Evolutionary conservation across 352 stramenopile species (phyloP), one percentile per base, ranked within the genome.

Genomic region (Phytophthora tubulina): DNA sequence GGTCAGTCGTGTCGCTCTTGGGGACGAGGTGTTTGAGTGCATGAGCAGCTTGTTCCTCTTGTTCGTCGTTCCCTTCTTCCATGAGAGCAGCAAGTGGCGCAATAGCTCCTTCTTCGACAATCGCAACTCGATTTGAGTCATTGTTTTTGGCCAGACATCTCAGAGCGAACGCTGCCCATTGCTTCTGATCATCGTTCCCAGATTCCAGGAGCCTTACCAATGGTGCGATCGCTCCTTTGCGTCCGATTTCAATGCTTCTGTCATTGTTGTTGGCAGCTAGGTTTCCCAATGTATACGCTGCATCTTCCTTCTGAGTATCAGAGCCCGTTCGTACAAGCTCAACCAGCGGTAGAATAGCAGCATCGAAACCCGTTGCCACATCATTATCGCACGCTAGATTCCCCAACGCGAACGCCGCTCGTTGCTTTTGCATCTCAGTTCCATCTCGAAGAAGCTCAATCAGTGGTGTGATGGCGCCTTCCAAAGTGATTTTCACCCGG

Each of bases 361-460:
- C 35, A 27, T 68, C 63, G 15, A 75, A 41, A 30, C 71, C 61
- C 3, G 44, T 35, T 7, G 41, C 48, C 4, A 15, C 46, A 2
- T 76, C 69, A 31, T 61, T 69, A 44, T 60, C 63, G 10, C 54
- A 72, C 9, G 63, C 69, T 3, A 76, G 17, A 36, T 72, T 72
- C 7, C 69, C 69, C 48, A 76, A 17, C 27, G 63, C 69, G 4
- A 63, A 72, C 0, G 69, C 63, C 0, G 69, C 33, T 50, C 62
- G 56, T 4, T 72, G 69, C 41, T 75, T 78, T 10, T 72, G 60
- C 15, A 51, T 59, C 7, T 54, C 71, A 0, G 38, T 72, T n/a
- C 71, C 71, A 4, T 38, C 17, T 3, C 31, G 33, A 3, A 75
- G 27, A 11, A 78, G 66, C 4, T 11, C 17, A 6, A 72, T 52